Conservation (phyloP, 148 eudicot genomes). For the Polygonum aviculare region DNA sequence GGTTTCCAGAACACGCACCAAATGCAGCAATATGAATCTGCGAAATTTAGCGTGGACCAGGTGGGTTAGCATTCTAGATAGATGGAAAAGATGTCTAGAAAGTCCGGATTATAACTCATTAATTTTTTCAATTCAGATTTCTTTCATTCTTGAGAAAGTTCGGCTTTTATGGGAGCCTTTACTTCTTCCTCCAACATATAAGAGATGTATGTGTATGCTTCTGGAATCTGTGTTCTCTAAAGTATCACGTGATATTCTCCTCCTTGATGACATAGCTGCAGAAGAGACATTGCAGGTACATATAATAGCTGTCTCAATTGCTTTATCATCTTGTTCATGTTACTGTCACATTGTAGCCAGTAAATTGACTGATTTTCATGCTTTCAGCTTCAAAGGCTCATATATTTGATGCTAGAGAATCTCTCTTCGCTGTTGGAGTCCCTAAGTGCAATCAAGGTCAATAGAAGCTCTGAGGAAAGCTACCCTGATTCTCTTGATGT, state of each 20-base stretch:
- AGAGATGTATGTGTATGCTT: constrained; percentile 63
- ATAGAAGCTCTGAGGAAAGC: constrained; percentile 35
- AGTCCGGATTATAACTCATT: neutral
- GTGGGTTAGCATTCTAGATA: constrained; percentile 20
- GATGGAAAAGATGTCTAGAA: too few relatives aligned
- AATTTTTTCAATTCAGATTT: constrained; percentile 38
- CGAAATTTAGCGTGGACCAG: constrained; percentile 87
- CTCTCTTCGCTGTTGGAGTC: constrained; percentile 58
- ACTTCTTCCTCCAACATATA: constrained; percentile 62
- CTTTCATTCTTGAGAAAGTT: constrained; percentile 84
- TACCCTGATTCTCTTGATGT: constrained; percentile 34
- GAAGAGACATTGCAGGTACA: constrained; percentile 88
- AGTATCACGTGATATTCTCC: constrained; percentile 72
- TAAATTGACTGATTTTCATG: neutral
- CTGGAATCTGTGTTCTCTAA: constrained; percentile 66
- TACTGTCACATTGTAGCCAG: neutral
- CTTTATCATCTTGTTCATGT: neutral
- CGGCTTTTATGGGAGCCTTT: constrained; percentile 91
- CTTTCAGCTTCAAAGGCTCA: constrained; percentile 76
- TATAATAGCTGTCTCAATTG: neutral
- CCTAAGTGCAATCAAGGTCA: constrained; percentile 26
- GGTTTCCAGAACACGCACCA: constrained; percentile 97
- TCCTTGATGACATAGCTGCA: constrained; percentile 89
- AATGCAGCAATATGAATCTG: constrained; percentile 62
- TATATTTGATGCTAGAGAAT: constrained; percentile 68